Base-by-base conservation (phyloP, 805 yeast genomes). In the Sugiyamaella lignohabitans region DNA sequence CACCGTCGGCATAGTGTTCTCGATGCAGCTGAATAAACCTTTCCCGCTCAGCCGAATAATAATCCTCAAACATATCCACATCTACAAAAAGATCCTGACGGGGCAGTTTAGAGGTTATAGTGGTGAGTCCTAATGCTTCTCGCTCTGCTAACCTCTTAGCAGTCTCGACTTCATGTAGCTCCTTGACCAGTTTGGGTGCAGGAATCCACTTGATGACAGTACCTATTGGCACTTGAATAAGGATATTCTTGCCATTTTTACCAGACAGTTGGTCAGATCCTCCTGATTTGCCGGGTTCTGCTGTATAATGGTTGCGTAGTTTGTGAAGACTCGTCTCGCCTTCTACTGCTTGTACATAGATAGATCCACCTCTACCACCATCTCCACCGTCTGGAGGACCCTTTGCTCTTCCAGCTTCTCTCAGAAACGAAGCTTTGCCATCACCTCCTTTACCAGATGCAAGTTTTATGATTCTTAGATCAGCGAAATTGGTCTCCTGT, bases 301-400 rank as follows among this genome's bases (percentile, higher is more conserved):
- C 96, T 16, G 69, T 69, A 63, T 88, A 87, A 14, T 74, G 74
- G 32, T 82, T 75, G 50, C 75, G 75, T 23, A 91, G 58, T 50
- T 79, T 79, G 56, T 87, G 87, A 49, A 93, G 64, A 3, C 93
- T 82, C 32, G 80, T 76, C 38, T 85, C 57, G 19, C 84, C 85
- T 42, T 78, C 78, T 1, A 82, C 80, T 2, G 95, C 96, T 60
- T 82, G 86, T 1, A 93, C 78, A 60, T 83, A 91, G 2, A 93
- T 75, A 45, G 82, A 74, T 2, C 98, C 98, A 19, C 98, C 98
- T 51, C 73, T 69, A 3, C 98, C 98, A 24, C 98, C 98, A 66
- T 93, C 97, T 6, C 98, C 98, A n/a, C 98, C 98, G 64, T 89
- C 95, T 0, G 98, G 95, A 0, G 98, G 98, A 0, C 98, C 98